These are phyloP conservation scores for Alliaria petiolata DNA, from an alignment of 345 rosid genomes.

Conservation along the genomic window DNA sequence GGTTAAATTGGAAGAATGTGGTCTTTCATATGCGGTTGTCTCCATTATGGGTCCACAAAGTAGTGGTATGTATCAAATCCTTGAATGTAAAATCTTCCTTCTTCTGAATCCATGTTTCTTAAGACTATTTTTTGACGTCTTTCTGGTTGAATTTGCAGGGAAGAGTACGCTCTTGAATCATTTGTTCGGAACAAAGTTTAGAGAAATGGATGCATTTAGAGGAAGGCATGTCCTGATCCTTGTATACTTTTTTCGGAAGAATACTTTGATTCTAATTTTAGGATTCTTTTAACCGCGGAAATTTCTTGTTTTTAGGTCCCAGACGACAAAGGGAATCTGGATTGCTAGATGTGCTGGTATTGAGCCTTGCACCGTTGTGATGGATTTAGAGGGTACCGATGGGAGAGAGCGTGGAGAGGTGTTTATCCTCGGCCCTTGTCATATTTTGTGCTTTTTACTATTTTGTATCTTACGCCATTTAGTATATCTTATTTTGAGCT, in stretches of 20 bases:
- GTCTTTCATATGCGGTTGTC: slow-evolving; percentile 90
- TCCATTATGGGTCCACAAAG: slow-evolving; percentile 99
- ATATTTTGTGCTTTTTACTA: too few species aligned
- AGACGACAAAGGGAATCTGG: slow-evolving; percentile 99
- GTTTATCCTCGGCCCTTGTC: too few species aligned
- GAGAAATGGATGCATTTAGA: slow-evolving; percentile 98
- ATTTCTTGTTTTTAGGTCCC: slow-evolving; percentile 55
- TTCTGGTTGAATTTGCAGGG: slow-evolving; percentile 53
- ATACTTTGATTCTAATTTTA: slow-evolving; percentile 14
- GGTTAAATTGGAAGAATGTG: slow-evolving; percentile 72
- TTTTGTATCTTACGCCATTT: not conserved
- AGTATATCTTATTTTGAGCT: not conserved
- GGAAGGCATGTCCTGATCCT: slow-evolving; percentile 64
- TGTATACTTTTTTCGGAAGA: not conserved
- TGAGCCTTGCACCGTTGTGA: slow-evolving; percentile 91
- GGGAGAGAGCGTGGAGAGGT: slow-evolving; percentile 99
- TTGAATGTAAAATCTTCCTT: not conserved
- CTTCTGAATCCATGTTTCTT: not conserved
- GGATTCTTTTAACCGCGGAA: not conserved
- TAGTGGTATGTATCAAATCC: slow-evolving; percentile 63
- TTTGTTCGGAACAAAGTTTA: slow-evolving; percentile 85
- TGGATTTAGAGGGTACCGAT: slow-evolving; percentile 99
- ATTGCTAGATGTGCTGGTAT: slow-evolving; percentile 80
- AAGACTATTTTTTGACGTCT: not conserved
- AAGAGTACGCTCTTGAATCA: slow-evolving; percentile 93